phyloP scores from a whole-genome alignment of 2,329 filamentous ascomycete species.

The Fusarium sp. region DNA sequence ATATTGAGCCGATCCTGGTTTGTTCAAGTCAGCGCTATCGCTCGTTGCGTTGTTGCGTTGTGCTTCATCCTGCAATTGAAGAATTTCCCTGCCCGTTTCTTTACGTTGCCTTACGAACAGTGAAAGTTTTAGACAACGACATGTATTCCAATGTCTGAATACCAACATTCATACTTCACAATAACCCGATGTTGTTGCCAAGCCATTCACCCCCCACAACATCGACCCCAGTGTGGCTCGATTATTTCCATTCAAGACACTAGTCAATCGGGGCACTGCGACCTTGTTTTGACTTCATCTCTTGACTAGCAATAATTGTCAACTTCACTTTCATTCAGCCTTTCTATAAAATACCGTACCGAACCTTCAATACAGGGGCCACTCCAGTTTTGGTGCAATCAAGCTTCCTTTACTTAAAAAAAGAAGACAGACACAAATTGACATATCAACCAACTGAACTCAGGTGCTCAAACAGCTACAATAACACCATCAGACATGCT shows the following conservation, averaged over 20 bases:
- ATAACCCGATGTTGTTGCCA: not conserved
- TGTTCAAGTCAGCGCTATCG: not conserved
- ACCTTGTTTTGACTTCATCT: conserved; percentile 34
- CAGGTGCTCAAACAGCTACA: conserved; percentile 7
- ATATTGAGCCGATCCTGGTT: not conserved
- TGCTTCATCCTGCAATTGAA: not conserved
- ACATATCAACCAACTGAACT: conserved; percentile 12
- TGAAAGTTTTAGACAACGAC: not conserved
- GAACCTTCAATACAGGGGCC: not conserved
- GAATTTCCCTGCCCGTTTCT: not conserved
- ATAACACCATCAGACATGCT: not conserved
- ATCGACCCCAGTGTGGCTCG: conserved; percentile 12
- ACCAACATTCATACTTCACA: not conserved
- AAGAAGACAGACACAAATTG: conserved; percentile 10
- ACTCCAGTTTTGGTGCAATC: not conserved
- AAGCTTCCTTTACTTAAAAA: not conserved
- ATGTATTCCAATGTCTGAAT: not conserved
- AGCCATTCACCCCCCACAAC: conserved; percentile 13
- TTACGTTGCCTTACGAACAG: not conserved
- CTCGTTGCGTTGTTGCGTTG: not conserved
- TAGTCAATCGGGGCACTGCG: not conserved
- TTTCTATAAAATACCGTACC: not conserved
- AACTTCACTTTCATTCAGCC: conserved; percentile 8
- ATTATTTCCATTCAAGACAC: conserved; percentile 13
- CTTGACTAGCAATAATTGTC: not conserved